A percentile compares a stretch with the other conserved stretches of the same genome.
phyloP scores from a whole-genome alignment of 352 stramenopile species.

The Thraustochytrium sp. region DNA sequence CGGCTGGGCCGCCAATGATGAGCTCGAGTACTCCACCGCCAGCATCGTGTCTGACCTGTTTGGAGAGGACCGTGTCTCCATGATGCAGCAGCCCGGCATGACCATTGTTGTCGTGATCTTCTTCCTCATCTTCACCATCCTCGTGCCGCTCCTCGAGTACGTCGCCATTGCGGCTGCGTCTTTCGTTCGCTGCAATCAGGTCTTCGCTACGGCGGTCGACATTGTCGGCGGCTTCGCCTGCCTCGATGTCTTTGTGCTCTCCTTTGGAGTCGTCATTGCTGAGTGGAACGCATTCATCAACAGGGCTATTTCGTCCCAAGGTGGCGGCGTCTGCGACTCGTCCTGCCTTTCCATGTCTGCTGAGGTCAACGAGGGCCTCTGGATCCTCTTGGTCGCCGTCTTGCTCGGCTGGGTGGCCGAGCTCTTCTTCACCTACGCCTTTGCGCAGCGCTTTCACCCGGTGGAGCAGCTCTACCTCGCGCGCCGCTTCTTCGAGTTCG shows the following conservation, averaged over 20 bases:
- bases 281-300: constrained; percentile 31
- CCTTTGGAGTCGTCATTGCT: constrained; percentile 11
- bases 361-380: background rate
- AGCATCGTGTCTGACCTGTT: background rate
- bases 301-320: background rate
- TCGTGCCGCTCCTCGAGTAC: constrained; percentile 1
- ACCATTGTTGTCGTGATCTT: constrained; percentile 7
- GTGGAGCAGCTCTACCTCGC: background rate
- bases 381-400: background rate
- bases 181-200: background rate
- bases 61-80: background rate
- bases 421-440: constrained; percentile 31
- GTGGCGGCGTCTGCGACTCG: background rate
- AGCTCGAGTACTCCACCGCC: background rate
- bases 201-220: background rate
- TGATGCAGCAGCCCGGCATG: background rate
- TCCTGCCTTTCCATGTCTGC: background rate
- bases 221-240: constrained; percentile 30
- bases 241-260: constrained; percentile 28
- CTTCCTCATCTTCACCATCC: background rate
- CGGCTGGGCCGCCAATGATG: background rate
- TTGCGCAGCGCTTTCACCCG: constrained; percentile 33
- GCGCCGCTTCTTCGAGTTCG: background rate
- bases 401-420: constrained; percentile 21
- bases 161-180: background rate